Evolutionary conservation across 2,329 filamentous ascomycete genomes (phyloP), one percentile per base, ranked within the genome.

Genomic region (Lasiodiplodia sp.): DNA sequence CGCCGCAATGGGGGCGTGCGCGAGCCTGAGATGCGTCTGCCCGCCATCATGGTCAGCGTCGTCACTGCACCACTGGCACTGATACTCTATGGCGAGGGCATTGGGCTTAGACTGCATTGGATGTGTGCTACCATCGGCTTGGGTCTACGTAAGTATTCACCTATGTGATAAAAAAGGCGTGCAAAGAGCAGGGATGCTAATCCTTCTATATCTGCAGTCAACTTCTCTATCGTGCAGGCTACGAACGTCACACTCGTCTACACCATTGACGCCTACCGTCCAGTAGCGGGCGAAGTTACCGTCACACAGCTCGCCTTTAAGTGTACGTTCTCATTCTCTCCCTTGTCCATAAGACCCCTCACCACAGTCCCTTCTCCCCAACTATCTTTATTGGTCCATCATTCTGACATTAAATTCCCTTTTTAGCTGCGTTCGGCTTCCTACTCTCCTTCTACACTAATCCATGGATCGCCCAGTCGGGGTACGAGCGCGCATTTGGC

Each of bases 401-500:
- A 14, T 31, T 12, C 57, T 57, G 25, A 52, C 16, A 3, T 25
- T 16, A 8, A 10, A 34, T 28, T 25, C 16, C 28, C 2, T 5
- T 0, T 5, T 25, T 68, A 85, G 83, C 85, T 18, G 74, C 83
- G 8, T 88, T 89, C 72, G 86, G 86, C 4, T 89, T 89, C 73
- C 77, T 88, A 0, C 79, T 89, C 1, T 86, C 84, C 0, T 89
- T 89, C 73, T 88, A 88, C 73, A 88, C 86, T 1, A 89, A 89
- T 72, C 82, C 85, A 0, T 89, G 87, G 87, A 82, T 89, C 47
- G 76, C 79, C 7, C 37, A 80, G 68, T 76, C 76, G 0, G 87
- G 87, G 0, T 88, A 88, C 71, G 70, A 78, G 14, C 77, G 81
- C 44, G 83, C 86, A 2, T 89, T 83, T 70, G 86, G 86, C 3